A percentile compares a stretch with the other conserved stretches of the same genome.
Conservation (phyloP, 495 filamentous ascomycete species). For the Lophiotrema nucula region DNA sequence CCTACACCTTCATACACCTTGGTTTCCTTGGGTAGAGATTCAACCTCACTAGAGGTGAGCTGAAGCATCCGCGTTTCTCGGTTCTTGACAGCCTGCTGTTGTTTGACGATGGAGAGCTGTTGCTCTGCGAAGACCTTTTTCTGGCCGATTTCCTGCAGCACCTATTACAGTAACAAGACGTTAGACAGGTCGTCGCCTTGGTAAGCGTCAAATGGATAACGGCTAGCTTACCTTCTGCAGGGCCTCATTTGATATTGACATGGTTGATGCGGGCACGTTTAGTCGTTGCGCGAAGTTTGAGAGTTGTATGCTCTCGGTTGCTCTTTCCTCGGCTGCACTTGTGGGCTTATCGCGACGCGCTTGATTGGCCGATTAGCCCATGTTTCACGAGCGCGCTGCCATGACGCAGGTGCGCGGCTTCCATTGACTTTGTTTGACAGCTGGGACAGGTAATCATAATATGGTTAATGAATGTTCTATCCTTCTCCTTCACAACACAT, state of each 20-base stretch:
- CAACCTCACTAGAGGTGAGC: slow-evolving; percentile 80
- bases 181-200: not conserved
- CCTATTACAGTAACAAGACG: slow-evolving; percentile 48
- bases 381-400: too few species aligned
- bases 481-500: not conserved
- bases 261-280: slow-evolving; percentile 44
- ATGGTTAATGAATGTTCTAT: too few species aligned
- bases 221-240: slow-evolving; percentile 85
- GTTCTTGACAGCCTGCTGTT: slow-evolving; percentile 82
- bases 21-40: slow-evolving; percentile 71
- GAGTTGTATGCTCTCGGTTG: not conserved
- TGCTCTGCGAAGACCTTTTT: slow-evolving; percentile 85
- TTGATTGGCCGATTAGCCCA: not conserved
- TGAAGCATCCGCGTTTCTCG: slow-evolving; percentile 86
- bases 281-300: not conserved
- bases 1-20: slow-evolving; percentile 92
- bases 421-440: too few species aligned
- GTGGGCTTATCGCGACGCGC: not conserved
- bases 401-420: too few species aligned
- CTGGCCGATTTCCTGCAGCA: slow-evolving; percentile 90
- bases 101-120: slow-evolving; percentile 82
- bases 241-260: slow-evolving; percentile 96
- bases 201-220: too few species aligned
- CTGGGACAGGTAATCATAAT: too few species aligned
- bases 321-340: not conserved